Conservation (phyloP, 768 basidiomycete genomes). For the Russula vinacea region DNA sequence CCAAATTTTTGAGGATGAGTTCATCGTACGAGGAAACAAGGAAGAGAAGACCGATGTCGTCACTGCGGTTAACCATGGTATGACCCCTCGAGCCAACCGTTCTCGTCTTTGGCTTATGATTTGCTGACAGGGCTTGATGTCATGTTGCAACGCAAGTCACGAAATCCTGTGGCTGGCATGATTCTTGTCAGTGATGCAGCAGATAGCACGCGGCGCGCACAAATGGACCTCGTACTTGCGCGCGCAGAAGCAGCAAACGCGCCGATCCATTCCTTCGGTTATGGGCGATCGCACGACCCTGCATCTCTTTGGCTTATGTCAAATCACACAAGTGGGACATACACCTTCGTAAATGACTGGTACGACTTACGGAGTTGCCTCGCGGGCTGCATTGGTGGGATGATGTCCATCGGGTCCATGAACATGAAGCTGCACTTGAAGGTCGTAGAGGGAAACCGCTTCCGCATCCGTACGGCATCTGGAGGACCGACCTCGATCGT, state of each 20-base stretch:
- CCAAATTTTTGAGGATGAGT: slow-evolving; percentile 43
- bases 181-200: slow-evolving; percentile 89
- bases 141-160: slow-evolving; percentile 88
- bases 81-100: slow-evolving; percentile 24
- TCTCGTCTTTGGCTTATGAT: not conserved
- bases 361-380: slow-evolving; percentile 91
- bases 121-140: slow-evolving; percentile 56
- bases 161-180: slow-evolving; percentile 89
- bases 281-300: slow-evolving; percentile 95
- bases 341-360: slow-evolving; percentile 98
- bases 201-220: slow-evolving; percentile 87
- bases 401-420: slow-evolving; percentile 91
- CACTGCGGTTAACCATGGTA: slow-evolving; percentile 95
- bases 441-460: slow-evolving; percentile 84
- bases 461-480: slow-evolving; percentile 91
- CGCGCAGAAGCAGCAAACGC: slow-evolving; percentile 95
- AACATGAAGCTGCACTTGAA: slow-evolving; percentile 96
- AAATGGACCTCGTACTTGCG: slow-evolving; percentile 98
- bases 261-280: slow-evolving; percentile 96
- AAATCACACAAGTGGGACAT: slow-evolving; percentile 95
- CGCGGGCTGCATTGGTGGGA: slow-evolving; percentile 91
- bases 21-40: slow-evolving; percentile 66
- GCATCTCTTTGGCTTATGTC: slow-evolving; percentile 98
- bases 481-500: slow-evolving; percentile 87
- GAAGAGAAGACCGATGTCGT: slow-evolving; percentile 98